Base-by-base conservation (phyloP, 1,284 basidiomycete genomes). In the Pulchroboletus neoregius region DNA sequence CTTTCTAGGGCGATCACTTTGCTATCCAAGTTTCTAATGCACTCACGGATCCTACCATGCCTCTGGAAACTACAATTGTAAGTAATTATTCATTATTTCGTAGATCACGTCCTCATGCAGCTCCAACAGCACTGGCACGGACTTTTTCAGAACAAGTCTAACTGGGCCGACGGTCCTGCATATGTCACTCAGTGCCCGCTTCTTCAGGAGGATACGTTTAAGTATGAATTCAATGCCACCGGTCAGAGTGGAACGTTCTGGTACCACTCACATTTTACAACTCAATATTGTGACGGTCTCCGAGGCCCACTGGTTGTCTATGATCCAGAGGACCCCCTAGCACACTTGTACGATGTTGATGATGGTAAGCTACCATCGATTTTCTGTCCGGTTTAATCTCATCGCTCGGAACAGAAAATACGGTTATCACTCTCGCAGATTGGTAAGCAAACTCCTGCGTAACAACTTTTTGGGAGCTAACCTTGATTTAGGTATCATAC, bases 261-360 rank as follows among this genome's bases (percentile, higher is more conserved):
- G 60, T 61, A 62, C 39, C 60, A 62, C 24, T 60, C 60, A 5
- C 57, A 58, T 37, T 54, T 49, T 37, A 33, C 35, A 7, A 48
- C 46, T 11, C 56, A 58, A 27, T 71, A 72, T 45, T 71, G 69
- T 36, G 71, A 74, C 51, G 72, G 72, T 9, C 58, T 73, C 18
- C 64, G 73, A 37, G 74, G 74, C 2, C 60, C 66, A 2, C 35
- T 60, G 4, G 58, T 69, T 11, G 56, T 68, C 15, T 65, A 68
- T 31, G 67, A 69, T 35, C 62, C 58, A 13, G 2, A 62, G 8
- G 67, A 69, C 36, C 67, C 67, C 20, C 53, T 58, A 10, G 40
- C 42, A 20, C 0, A 50, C 20, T 43, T 68, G 32, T 68, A 68
- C 22, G 67, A 68, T 26, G 51, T 68, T 16, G 67, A 67, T 26